phyloP scores from a whole-genome alignment of 768 basidiomycete species.

The Strobilomyces echinocephalus region DNA sequence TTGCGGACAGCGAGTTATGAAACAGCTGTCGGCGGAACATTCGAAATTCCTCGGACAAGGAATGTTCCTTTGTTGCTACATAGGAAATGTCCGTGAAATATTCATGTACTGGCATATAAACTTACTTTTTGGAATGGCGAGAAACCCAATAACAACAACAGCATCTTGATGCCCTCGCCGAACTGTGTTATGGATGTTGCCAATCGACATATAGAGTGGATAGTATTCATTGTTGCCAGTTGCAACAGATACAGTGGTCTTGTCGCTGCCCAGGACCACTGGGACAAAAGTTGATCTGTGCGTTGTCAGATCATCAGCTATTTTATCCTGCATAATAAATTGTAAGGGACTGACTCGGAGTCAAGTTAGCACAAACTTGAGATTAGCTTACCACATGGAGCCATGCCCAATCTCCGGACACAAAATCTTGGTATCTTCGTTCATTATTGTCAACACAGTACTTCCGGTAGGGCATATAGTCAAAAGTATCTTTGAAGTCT shows the following conservation, averaged over 20 bases:
- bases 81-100: background rate
- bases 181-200: background rate
- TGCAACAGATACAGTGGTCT: background rate
- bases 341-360: background rate
- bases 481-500: too few relatives aligned
- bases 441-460: too few relatives aligned
- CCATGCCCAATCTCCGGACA: slow-evolving; percentile 5
- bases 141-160: slow-evolving; percentile 15
- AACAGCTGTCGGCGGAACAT: background rate
- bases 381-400: slow-evolving; percentile 1
- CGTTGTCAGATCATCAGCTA: background rate
- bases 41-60: background rate
- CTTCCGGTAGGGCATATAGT: too few relatives aligned
- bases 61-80: background rate
- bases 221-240: slow-evolving; percentile 3
- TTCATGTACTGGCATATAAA: background rate
- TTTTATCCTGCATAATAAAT: background rate
- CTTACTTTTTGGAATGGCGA: slow-evolving; percentile 32
- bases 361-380: background rate
- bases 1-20: background rate
- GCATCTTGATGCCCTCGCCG: background rate
- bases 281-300: background rate
- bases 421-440: background rate
- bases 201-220: slow-evolving; percentile 1
- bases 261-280: background rate